Percentiles rank a stretch among this genome's conserved stretches.
Evolutionary conservation across 2,329 filamentous ascomycete species (phyloP).

Genomic region (Meredithiella fracta): DNA sequence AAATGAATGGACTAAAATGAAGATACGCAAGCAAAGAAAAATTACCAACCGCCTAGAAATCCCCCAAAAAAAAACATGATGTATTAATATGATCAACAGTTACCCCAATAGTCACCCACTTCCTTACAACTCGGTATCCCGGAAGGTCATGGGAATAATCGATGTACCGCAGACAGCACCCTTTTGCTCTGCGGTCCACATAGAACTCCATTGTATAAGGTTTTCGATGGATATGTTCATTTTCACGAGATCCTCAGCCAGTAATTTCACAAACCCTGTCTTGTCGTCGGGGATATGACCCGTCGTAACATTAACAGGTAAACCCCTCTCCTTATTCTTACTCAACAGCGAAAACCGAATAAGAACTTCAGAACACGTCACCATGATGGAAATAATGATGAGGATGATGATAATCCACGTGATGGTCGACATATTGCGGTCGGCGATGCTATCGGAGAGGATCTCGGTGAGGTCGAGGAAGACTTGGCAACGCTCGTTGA

Average conservation of each 20-base stretch:
- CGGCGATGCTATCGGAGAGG: slow-evolving; percentile 75
- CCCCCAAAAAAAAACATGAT: neutral
- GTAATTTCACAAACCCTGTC: slow-evolving; percentile 26
- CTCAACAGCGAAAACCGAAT: slow-evolving; percentile 65
- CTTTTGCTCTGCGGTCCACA: slow-evolving; percentile 16
- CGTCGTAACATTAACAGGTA: neutral
- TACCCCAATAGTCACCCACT: neutral
- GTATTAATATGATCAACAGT: neutral
- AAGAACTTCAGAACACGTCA: slow-evolving; percentile 79
- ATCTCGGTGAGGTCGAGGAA: slow-evolving; percentile 96
- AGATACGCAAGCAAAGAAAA: neutral
- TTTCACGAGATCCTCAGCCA: slow-evolving; percentile 37
- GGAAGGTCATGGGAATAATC: slow-evolving; percentile 6
- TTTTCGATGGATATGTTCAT: slow-evolving; percentile 36
- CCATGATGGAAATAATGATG: slow-evolving; percentile 76
- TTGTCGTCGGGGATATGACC: slow-evolving; percentile 16
- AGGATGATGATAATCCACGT: slow-evolving; percentile 97
- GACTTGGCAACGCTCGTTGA: slow-evolving; percentile 91
- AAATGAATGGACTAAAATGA: neutral
- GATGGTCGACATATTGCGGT: slow-evolving; percentile 88
- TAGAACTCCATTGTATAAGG: slow-evolving; percentile 17
- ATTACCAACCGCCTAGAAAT: neutral
- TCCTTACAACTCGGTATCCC: slow-evolving; percentile 6
- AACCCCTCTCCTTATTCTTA: slow-evolving; percentile 19
- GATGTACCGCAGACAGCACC: slow-evolving; percentile 14